Percentiles rank a stretch among this genome's conserved stretches.
Evolutionary conservation across 306 rosid genomes (phyloP).

Genomic region (Acmispon strigosus): DNA sequence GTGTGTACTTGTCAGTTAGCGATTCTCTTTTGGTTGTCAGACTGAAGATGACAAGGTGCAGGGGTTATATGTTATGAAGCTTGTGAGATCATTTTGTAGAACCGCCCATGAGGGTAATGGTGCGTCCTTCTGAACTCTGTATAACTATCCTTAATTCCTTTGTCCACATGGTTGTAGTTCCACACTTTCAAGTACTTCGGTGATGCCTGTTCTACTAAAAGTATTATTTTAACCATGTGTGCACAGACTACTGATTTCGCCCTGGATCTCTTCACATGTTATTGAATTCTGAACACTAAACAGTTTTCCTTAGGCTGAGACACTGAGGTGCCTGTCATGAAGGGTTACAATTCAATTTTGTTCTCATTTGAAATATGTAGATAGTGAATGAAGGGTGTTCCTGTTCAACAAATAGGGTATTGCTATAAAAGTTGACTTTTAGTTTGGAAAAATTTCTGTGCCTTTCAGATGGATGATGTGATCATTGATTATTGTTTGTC

Average conservation of each 20-base stretch:
- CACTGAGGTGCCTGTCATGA: background rate
- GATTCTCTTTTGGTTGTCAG: constrained; percentile 34
- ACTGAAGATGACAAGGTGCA: constrained; percentile 74
- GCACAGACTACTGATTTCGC: background rate
- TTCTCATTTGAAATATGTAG: background rate
- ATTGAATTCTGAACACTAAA: background rate
- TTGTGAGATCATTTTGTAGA: constrained; percentile 89
- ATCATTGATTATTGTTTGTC: background rate
- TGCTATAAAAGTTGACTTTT: background rate
- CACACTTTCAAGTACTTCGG: background rate
- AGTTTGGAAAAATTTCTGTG: background rate
- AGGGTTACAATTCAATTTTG: background rate
- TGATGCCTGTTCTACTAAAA: too few relatives aligned
- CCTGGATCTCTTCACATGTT: background rate
- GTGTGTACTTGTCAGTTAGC: background rate
- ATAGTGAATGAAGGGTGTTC: background rate
- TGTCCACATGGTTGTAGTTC: background rate
- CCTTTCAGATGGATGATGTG: background rate
- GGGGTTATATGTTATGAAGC: constrained; percentile 82
- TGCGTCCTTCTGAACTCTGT: constrained; percentile 27
- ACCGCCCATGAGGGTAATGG: constrained; percentile 52
- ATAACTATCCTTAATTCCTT: background rate
- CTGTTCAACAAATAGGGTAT: background rate
- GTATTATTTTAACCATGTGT: background rate
- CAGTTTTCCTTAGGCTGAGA: background rate